phyloP scores from a whole-genome alignment of 2,329 filamentous ascomycete genomes.

The Drechslera avenae region DNA sequence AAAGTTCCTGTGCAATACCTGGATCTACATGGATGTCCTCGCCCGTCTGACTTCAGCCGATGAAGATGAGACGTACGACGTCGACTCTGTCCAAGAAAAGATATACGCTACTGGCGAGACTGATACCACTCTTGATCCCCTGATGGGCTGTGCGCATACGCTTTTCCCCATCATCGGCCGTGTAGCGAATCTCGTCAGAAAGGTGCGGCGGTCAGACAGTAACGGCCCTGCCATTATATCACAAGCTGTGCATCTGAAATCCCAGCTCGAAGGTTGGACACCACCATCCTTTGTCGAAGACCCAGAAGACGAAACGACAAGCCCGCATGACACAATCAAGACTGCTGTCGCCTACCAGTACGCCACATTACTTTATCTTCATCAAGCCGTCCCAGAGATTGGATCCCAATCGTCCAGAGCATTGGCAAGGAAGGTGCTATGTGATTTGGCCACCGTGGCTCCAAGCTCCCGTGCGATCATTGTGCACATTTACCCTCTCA shows the following conservation, averaged over 20 bases:
- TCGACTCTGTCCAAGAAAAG: conserved; percentile 49
- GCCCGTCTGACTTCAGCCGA: conserved; percentile 68
- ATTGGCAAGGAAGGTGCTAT: conserved; percentile 66
- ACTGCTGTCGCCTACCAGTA: conserved; percentile 71
- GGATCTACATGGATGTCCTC: conserved; percentile 76
- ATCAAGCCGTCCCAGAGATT: conserved; percentile 71
- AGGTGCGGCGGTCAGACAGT: conserved; percentile 60
- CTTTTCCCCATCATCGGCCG: conserved; percentile 72
- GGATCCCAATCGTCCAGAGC: conserved; percentile 62
- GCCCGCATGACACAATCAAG: conserved; percentile 67
- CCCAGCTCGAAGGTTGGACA: conserved; percentile 65
- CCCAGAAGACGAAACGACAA: conserved; percentile 67
- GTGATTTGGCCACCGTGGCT: conserved; percentile 67
- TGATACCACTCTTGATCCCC: conserved; percentile 67
- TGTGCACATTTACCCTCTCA: conserved; percentile 71
- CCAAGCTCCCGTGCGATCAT: conserved; percentile 66
- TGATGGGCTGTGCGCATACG: conserved; percentile 71
- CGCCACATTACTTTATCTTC: conserved; percentile 69
- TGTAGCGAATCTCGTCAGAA: conserved; percentile 69
- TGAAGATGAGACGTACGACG: conserved; percentile 61
- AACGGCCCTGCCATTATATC: conserved; percentile 67
- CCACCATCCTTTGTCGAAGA: conserved; percentile 63
- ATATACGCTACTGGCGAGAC: conserved; percentile 39
- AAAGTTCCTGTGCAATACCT: conserved; percentile 72
- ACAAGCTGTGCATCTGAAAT: conserved; percentile 66